These are phyloP conservation scores for Stereocaulon alpinum DNA, from an alignment of 495 filamentous ascomycete genomes.

Conservation along the genomic window DNA sequence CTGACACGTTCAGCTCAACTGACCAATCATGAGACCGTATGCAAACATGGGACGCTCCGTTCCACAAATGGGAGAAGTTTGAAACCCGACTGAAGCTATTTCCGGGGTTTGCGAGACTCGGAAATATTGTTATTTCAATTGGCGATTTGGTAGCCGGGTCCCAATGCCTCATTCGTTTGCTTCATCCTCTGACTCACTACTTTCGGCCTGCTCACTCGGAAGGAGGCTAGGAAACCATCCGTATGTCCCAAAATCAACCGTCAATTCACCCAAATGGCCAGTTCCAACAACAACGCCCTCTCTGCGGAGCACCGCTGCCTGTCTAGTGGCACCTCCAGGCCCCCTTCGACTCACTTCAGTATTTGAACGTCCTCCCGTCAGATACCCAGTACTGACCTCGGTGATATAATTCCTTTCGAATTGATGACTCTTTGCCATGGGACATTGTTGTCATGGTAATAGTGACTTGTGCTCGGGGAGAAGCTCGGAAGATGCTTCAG, in stretches of 20 bases:
- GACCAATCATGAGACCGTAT: no score
- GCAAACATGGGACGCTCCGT: neutral
- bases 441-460: slow-evolving; percentile 65
- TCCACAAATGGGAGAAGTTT: no score
- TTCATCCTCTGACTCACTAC: slow-evolving; percentile 18
- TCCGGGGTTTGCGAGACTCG: no score
- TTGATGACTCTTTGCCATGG: slow-evolving; percentile 95
- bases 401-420: slow-evolving; percentile 72
- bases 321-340: slow-evolving; percentile 55
- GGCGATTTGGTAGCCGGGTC: no score
- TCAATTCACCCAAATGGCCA: slow-evolving; percentile 58
- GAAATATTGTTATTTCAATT: no score
- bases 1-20: no score
- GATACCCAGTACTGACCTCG: slow-evolving; percentile 44
- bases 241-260: slow-evolving; percentile 52
- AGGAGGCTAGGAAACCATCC: slow-evolving; percentile 66
- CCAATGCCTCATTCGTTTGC: neutral
- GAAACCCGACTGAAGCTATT: neutral
- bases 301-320: slow-evolving; percentile 52
- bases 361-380: neutral
- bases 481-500: slow-evolving; percentile 67
- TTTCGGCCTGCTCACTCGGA: slow-evolving; percentile 38
- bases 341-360: slow-evolving; percentile 37
- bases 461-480: slow-evolving; percentile 27
- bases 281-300: slow-evolving; percentile 61